phyloP scores from a whole-genome alignment of 805 yeast species.

The Jamesozyma gamospora region DNA sequence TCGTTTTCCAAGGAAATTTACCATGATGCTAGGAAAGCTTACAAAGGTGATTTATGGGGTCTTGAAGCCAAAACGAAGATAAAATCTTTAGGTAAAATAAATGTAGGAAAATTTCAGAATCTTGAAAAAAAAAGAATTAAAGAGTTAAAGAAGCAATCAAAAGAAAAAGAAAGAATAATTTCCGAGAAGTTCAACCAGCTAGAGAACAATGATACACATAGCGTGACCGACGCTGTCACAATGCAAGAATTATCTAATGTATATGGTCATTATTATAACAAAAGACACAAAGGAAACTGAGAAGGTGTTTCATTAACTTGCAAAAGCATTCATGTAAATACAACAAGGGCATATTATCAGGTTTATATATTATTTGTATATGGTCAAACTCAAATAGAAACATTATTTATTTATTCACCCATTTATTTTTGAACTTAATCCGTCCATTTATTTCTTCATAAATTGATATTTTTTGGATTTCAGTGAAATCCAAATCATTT shows the following conservation, averaged over 20 bases:
- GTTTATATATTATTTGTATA: background rate
- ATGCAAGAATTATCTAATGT: slow-evolving; percentile 6
- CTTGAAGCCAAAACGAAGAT: slow-evolving; percentile 48
- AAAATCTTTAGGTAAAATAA: slow-evolving; percentile 21
- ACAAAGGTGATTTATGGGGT: slow-evolving; percentile 85
- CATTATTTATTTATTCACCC: background rate
- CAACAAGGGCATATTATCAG: background rate
- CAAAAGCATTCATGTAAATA: too few relatives aligned
- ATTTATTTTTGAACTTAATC: too few relatives aligned
- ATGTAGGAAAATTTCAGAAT: slow-evolving; percentile 19
- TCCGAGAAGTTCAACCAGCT: slow-evolving; percentile 12
- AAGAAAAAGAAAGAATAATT: slow-evolving; percentile 14
- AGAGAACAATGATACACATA: slow-evolving; percentile 3
- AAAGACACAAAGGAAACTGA: background rate
- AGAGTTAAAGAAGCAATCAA: slow-evolving; percentile 11
- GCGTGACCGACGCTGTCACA: background rate
- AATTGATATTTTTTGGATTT: too few relatives aligned
- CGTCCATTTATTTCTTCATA: too few relatives aligned
- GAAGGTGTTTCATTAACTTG: background rate
- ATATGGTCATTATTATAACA: slow-evolving; percentile 7
- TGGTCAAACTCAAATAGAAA: background rate
- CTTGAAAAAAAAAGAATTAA: slow-evolving; percentile 19
- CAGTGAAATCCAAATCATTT: too few relatives aligned
- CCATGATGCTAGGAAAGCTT: slow-evolving; percentile 82
- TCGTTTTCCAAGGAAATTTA: slow-evolving; percentile 63